Evolutionary conservation across 2,329 filamentous ascomycete genomes (phyloP).

Genomic region (Diaporthe australafricana): DNA sequence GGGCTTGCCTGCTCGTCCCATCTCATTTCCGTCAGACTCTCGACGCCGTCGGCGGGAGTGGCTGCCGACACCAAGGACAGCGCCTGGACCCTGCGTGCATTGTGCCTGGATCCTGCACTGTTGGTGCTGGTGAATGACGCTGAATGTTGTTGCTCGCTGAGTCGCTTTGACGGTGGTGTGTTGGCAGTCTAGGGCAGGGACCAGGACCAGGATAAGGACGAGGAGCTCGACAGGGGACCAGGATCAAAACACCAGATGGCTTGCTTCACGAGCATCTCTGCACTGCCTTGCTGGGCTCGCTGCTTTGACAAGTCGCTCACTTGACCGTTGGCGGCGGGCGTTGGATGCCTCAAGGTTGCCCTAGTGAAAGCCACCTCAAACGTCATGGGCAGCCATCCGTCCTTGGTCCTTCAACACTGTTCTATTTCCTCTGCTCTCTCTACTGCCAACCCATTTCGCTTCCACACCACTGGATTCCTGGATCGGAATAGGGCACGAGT

Average conservation of each 20-base stretch:
- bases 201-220: background rate
- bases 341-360: background rate
- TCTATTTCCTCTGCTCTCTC: background rate
- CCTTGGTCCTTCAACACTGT: conserved; percentile 3
- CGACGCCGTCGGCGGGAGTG: conserved; percentile 26
- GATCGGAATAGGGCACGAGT: conserved; percentile 6
- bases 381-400: conserved; percentile 18
- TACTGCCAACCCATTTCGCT: conserved; percentile 5
- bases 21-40: background rate
- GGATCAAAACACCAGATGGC: conserved; percentile 19
- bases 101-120: conserved; percentile 17
- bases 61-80: conserved; percentile 2
- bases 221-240: background rate
- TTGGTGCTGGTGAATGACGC: background rate
- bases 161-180: conserved; percentile 18
- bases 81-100: background rate
- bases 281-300: background rate
- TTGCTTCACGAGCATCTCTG: background rate
- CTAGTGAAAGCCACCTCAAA: conserved; percentile 1
- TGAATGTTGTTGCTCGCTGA: conserved; percentile 8
- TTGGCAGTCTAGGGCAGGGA: background rate
- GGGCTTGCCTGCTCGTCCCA: background rate
- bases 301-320: background rate
- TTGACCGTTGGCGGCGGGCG: background rate
- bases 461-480: conserved; percentile 15